phyloP scores from a whole-genome alignment of 2,329 filamentous ascomycete genomes.

The Rhexocercosporidium sp. region DNA sequence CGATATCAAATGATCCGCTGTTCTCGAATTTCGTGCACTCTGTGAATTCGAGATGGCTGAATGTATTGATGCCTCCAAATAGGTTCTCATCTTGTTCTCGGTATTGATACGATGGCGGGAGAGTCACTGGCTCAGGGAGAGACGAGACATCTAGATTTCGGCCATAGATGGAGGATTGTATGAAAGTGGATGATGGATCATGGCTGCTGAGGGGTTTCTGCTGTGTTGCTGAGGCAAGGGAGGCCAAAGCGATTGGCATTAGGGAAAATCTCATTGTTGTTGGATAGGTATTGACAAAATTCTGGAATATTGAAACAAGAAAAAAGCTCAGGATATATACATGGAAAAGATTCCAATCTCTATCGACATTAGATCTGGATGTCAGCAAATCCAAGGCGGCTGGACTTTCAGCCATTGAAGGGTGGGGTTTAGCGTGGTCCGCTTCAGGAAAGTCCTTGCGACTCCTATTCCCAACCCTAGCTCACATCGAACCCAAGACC shows the following conservation, averaged over 20 bases:
- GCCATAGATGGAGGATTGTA: constrained; percentile 32
- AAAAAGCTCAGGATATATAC: not conserved
- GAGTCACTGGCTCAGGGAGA: constrained; percentile 22
- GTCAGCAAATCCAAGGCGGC: not conserved
- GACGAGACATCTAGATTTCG: constrained; percentile 8
- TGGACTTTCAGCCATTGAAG: not conserved
- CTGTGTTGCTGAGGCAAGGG: constrained; percentile 7
- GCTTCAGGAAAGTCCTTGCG: not conserved
- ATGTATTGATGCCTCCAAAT: constrained; percentile 33
- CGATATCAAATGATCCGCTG: constrained; percentile 40
- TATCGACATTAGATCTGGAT: not conserved
- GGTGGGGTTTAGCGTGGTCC: not conserved
- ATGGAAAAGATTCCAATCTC: not conserved
- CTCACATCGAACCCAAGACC: too few relatives aligned
- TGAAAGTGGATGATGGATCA: constrained; percentile 20
- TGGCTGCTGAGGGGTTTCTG: constrained; percentile 9
- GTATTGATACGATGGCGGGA: constrained; percentile 31
- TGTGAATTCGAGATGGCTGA: constrained; percentile 37
- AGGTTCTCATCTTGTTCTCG: constrained; percentile 21
- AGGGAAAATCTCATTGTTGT: not conserved
- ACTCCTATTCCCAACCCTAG: too few relatives aligned
- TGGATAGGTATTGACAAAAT: not conserved
- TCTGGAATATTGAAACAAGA: not conserved
- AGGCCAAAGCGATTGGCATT: not conserved
- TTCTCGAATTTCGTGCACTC: constrained; percentile 35